These are phyloP conservation scores for Colletotrichum nymphaeae DNA, from an alignment of 2,329 filamentous ascomycete genomes.

Conservation along the genomic window DNA sequence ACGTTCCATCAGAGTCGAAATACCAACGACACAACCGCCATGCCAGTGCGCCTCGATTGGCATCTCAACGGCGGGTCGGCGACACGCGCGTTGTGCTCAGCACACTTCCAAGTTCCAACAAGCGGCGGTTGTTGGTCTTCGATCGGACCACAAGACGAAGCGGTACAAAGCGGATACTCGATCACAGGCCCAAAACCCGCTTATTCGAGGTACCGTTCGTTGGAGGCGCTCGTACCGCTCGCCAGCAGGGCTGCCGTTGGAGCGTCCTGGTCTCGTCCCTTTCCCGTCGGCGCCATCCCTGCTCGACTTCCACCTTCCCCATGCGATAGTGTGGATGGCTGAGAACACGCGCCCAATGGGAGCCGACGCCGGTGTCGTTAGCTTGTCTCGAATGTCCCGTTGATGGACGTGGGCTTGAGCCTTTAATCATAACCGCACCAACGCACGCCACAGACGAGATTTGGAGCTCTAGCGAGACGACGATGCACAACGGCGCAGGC, in stretches of 20 bases:
- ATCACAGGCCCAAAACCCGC: not conserved
- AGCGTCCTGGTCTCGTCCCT: conserved; percentile 3
- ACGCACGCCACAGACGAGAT: conserved; percentile 16
- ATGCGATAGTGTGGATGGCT: conserved; percentile 19
- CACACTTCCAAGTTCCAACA: not conserved
- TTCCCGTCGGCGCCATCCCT: conserved; percentile 26
- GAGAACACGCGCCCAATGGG: conserved; percentile 28
- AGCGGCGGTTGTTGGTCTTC: not conserved
- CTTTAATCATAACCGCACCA: conserved; percentile 35
- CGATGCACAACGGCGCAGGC: not conserved
- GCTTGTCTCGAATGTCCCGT: conserved; percentile 31
- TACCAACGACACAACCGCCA: not conserved
- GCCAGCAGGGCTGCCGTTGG: conserved; percentile 6
- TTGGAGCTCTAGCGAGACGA: not conserved
- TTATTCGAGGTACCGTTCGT: not conserved
- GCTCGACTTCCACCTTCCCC: conserved; percentile 12
- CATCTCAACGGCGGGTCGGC: not conserved
- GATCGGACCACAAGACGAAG: not conserved
- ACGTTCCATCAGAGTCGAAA: not conserved
- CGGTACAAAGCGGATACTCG: not conserved
- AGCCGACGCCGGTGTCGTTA: conserved; percentile 10
- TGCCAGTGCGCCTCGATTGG: not conserved
- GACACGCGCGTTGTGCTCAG: not conserved
- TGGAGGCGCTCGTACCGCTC: conserved; percentile 5
- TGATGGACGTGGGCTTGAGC: conserved; percentile 16